Conservation (phyloP, 345 rosid genomes). For the Citrus mangshanensis region DNA sequence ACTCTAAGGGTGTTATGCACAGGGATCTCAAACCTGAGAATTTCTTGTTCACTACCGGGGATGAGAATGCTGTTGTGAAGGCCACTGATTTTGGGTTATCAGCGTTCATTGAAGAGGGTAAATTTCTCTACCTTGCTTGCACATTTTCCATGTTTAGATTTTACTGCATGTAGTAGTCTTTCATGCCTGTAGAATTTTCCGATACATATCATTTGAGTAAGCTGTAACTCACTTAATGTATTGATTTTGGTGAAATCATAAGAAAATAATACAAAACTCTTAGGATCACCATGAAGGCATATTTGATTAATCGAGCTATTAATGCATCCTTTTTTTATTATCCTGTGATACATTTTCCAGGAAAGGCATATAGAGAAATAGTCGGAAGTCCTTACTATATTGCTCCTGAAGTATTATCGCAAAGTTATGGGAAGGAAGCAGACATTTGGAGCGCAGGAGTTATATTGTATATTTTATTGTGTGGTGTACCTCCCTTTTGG, state of each 20-base stretch:
- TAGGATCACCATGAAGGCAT: neutral
- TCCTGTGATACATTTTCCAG: constrained; percentile 31
- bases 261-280: neutral
- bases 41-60: constrained; percentile 29
- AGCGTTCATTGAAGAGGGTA: constrained; percentile 51
- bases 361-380: constrained; percentile 59
- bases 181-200: too few relatives aligned
- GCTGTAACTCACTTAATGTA: neutral
- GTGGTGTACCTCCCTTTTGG: constrained; percentile 98
- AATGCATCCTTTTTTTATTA: neutral
- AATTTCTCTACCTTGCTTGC: constrained; percentile 5
- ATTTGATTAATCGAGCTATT: too few relatives aligned
- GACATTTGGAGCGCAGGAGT: constrained; percentile 95
- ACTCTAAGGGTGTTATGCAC: constrained; percentile 87
- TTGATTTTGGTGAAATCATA: neutral
- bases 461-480: constrained; percentile 74
- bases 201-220: neutral
- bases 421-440: constrained; percentile 72
- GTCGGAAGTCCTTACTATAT: constrained; percentile 88
- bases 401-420: constrained; percentile 75
- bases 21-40: constrained; percentile 52
- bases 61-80: constrained; percentile 29
- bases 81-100: constrained; percentile 83
- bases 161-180: too few relatives aligned
- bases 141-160: neutral